Evolutionary conservation across 2,329 filamentous ascomycete genomes (phyloP), one percentile per base, ranked within the genome.

Genomic region (Graphium sp.): DNA sequence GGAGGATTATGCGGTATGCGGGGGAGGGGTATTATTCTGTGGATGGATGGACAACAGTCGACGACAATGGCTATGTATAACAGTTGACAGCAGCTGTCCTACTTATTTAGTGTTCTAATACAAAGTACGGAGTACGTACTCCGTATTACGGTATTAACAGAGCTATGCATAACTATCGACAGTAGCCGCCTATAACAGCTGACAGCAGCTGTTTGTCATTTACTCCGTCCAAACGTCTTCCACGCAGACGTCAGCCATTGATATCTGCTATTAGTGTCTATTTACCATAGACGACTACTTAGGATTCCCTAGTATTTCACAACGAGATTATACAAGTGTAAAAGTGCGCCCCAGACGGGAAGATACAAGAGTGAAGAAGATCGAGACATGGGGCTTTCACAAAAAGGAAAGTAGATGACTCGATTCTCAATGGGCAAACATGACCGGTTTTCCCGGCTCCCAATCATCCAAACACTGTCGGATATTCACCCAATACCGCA

Each of bases 401-500:
- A n/a, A n/a, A n/a, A n/a, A n/a, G n/a, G n/a, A n/a, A n/a, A 24
- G 7, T 7, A 16, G 24, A 16, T 26, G 11, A 16, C 14, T n/a
- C 14, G 24, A 17, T 5, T 18, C 11, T 24, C 35, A 56, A 30
- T 74, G 68, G 43, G 65, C 50, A 39, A 73, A 39, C 24, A 68
- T 59, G 30, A 64, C 46, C 6, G 55, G 56, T 55, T 71, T 76
- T 5, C 83, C 85, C 42, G 62, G 70, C 60, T 93, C 83, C 85
- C 87, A 94, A 36, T 74, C 69, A 46, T 77, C 60, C 43, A 94
- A 56, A 26, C 74, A 79, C 50, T 91, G 78, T 36, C 72, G 66
- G 35, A 95, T 75, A 52, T 85, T 93, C 32, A 78, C 66, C 87
- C 87, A 94, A 57, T 94, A 95, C 48, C 83, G 62, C 55, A 94